These are phyloP conservation scores for Fusarium nanum DNA, from an alignment of 2,329 filamentous ascomycete genomes.

Conservation along the genomic window DNA sequence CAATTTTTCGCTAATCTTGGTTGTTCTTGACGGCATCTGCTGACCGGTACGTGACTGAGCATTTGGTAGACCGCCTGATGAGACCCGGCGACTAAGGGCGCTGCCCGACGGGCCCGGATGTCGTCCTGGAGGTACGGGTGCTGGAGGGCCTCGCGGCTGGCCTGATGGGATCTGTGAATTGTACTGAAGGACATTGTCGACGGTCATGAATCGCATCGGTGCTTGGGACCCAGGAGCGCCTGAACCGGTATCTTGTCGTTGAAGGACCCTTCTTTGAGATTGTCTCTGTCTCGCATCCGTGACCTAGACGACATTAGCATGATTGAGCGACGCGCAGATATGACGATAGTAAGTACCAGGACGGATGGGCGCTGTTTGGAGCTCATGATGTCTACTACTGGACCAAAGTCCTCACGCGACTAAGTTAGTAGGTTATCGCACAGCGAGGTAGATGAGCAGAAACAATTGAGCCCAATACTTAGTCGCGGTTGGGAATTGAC, in stretches of 20 bases:
- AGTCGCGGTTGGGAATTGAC: slow-evolving; percentile 10
- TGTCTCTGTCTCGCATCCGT: slow-evolving; percentile 55
- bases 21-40: slow-evolving; percentile 83
- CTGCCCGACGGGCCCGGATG: slow-evolving; percentile 32
- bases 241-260: slow-evolving; percentile 50
- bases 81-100: slow-evolving; percentile 43
- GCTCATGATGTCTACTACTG: slow-evolving; percentile 51
- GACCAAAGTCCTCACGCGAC: not conserved
- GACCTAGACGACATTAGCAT: slow-evolving; percentile 48
- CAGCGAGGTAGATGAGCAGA: not conserved
- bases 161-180: slow-evolving; percentile 95
- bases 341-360: slow-evolving; percentile 58
- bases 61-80: slow-evolving; percentile 56
- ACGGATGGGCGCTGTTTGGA: slow-evolving; percentile 69
- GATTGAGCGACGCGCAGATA: slow-evolving; percentile 16
- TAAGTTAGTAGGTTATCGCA: not conserved
- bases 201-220: slow-evolving; percentile 81
- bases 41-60: slow-evolving; percentile 61
- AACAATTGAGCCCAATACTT: slow-evolving; percentile 1
- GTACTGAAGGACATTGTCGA: slow-evolving; percentile 95
- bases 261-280: slow-evolving; percentile 48
- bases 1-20: slow-evolving; percentile 96
- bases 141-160: slow-evolving; percentile 78
- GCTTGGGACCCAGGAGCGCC: slow-evolving; percentile 47
- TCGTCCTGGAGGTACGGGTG: slow-evolving; percentile 54